A percentile compares a stretch with the other conserved stretches of the same genome.
Evolutionary conservation across 2,329 filamentous ascomycete genomes (phyloP).

Genomic region (Phoma herbarum): DNA sequence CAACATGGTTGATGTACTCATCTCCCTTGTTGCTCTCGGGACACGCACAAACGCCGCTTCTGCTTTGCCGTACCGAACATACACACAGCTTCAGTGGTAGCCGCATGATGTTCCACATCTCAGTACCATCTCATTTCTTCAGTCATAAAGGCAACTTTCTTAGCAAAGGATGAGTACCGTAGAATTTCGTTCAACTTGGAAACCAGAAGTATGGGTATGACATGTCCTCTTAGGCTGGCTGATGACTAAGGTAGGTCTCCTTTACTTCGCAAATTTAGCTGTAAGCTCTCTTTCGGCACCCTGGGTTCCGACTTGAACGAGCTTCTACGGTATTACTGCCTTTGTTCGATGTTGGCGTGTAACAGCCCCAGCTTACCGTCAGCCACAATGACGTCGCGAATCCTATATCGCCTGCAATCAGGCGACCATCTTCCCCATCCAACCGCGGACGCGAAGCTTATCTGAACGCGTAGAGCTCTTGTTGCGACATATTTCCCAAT

Average conservation of each 20-base stretch:
- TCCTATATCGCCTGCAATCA: background rate
- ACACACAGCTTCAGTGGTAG: background rate
- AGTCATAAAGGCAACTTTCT: background rate
- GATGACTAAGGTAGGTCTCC: no score
- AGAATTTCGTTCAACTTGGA: no score
- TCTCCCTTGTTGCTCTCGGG: background rate
- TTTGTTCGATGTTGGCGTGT: background rate
- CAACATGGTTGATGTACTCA: background rate
- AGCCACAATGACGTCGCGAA: constrained; percentile 11
- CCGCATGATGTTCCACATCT: no score
- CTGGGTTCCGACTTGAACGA: no score
- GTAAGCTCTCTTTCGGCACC: no score
- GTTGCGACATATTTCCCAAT: background rate
- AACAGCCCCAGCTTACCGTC: constrained; percentile 4
- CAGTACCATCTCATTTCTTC: background rate
- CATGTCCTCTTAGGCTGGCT: no score
- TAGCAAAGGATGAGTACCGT: no score
- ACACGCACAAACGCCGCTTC: no score
- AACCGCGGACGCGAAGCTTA: background rate
- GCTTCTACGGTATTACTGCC: no score
- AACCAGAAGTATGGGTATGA: no score
- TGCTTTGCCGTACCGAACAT: background rate
- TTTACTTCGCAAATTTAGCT: no score
- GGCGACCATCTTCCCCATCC: background rate
- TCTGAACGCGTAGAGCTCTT: background rate